phyloP scores from a whole-genome alignment of 176 grass and related monocot genomes.

The Musa schizocarpa region DNA sequence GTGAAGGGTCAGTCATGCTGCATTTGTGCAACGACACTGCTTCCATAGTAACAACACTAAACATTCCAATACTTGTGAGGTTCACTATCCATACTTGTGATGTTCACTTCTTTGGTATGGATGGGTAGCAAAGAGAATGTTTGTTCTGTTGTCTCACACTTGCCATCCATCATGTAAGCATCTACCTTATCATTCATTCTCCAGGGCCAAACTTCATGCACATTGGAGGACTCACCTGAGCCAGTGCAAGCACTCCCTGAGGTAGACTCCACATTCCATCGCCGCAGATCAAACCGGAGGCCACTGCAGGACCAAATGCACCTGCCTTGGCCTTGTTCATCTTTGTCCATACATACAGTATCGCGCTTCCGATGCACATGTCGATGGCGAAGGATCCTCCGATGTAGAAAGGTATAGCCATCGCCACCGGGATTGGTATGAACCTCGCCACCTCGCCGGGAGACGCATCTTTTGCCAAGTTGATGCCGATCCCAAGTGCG shows the following conservation, averaged over 20 bases:
- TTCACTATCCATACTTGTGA: no score
- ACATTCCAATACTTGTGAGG: no score
- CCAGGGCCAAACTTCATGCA: slow-evolving; percentile 80
- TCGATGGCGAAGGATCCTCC: slow-evolving; percentile 92
- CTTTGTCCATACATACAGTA: slow-evolving; percentile 69
- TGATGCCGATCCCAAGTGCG: slow-evolving; percentile 42
- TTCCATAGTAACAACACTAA: no score
- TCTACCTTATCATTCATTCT: slow-evolving; percentile 27
- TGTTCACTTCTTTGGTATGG: no score
- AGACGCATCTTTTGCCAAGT: slow-evolving; percentile 40
- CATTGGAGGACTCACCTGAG: slow-evolving; percentile 70
- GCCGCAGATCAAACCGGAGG: slow-evolving; percentile 84
- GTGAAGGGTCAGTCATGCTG: no score
- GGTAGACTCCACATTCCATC: slow-evolving; percentile 91
- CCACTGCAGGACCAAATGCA: slow-evolving; percentile 64
- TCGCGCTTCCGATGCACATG: slow-evolving; percentile 56
- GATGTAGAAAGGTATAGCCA: slow-evolving; percentile 92
- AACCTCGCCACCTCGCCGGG: slow-evolving; percentile 42
- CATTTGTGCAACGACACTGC: no score
- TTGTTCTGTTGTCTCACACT: no score
- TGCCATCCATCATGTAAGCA: slow-evolving; percentile 1
- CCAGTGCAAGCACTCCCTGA: slow-evolving; percentile 66
- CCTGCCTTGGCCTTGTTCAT: slow-evolving; percentile 57
- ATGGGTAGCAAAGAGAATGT: no score
- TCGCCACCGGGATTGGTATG: slow-evolving; percentile 81